Conservation (phyloP, 495 filamentous ascomycete species). For the Hyaloscypha variabilis region DNA sequence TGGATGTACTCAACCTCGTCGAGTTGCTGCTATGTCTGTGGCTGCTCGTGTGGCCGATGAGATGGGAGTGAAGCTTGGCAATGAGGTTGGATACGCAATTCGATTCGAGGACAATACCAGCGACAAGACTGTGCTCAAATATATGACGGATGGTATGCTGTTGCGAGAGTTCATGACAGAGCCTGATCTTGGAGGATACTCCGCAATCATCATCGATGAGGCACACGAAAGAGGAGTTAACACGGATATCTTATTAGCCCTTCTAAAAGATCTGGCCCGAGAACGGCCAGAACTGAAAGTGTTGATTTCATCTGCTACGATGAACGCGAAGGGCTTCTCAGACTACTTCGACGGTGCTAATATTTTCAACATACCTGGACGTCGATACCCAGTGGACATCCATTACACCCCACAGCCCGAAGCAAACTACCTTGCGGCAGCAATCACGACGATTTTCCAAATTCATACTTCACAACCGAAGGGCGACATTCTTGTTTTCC, state of each 20-base stretch:
- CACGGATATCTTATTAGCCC: constrained; percentile 88
- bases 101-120: constrained; percentile 93
- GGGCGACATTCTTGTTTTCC: constrained; percentile 89
- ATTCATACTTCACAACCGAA: constrained; percentile 87
- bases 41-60: constrained; percentile 94
- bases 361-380: constrained; percentile 95
- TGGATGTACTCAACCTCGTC: constrained; percentile 85
- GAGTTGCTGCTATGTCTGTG: constrained; percentile 96
- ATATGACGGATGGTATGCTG: constrained; percentile 98
- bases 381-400: constrained; percentile 87
- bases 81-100: constrained; percentile 94
- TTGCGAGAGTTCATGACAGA: constrained; percentile 90
- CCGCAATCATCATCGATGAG: constrained; percentile 94
- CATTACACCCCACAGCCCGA: constrained; percentile 93
- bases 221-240: constrained; percentile 92
- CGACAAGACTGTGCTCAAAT: constrained; percentile 92
- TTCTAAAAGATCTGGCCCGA: constrained; percentile 90
- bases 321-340: constrained; percentile 93
- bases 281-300: constrained; percentile 87
- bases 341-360: constrained; percentile 93
- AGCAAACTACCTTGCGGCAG: constrained; percentile 90
- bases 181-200: constrained; percentile 82
- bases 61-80: constrained; percentile 86
- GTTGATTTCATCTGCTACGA: constrained; percentile 91
- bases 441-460: constrained; percentile 92